Evolutionary conservation across 2,329 filamentous ascomycete species (phyloP), one percentile per base, ranked within the genome.

Genomic region (Phoma sp.): DNA sequence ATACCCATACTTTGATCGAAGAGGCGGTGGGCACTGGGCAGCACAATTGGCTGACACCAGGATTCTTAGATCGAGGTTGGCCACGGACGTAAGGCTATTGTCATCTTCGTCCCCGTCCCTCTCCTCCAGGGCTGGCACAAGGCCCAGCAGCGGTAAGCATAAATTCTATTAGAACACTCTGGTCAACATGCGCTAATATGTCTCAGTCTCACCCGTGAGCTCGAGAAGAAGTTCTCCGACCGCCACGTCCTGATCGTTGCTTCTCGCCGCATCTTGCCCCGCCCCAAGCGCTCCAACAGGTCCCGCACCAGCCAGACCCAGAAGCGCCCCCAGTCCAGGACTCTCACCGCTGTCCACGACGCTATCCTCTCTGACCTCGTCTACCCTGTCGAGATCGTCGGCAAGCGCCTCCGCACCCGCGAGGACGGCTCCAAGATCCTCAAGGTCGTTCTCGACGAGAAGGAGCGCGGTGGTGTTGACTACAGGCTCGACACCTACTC

Each of bases 151-250:
- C 93, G 95, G 93, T 98, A 93, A 83, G 89, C 81, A 64, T 54
- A 46, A 15, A 10, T 2, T 23, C 4, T 7, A 2, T 4, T 7
- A 5, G 29, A 36, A 26, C n/a, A 6, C 10, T 10, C 7, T 7
- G 5, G 6, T 11, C 14, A n/a, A 23, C 28, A 10, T 10, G 7
- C 34, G 38, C 64, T 64, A 37, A 65, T 42, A 17, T 5, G 38
- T 64, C 2, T 12, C 62, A 98, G 93, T 79, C 89, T 99, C 78
- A 99, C 95, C 82, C 95, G 95, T 84, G 95, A 99, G 87, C 93
- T 99, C 78, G 95, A 99, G 90, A 99, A 99, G 92, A 99, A 99
- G 87, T 99, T 99, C 92, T 98, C 95, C 67, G 95, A 99, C 87
- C 95, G 95, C 83, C 95, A 99, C 83, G 95, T 99, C 81, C 86